Evolutionary conservation across 2,329 filamentous ascomycete genomes (phyloP), one percentile per base, ranked within the genome.

Genomic region (Fusarium foetens): DNA sequence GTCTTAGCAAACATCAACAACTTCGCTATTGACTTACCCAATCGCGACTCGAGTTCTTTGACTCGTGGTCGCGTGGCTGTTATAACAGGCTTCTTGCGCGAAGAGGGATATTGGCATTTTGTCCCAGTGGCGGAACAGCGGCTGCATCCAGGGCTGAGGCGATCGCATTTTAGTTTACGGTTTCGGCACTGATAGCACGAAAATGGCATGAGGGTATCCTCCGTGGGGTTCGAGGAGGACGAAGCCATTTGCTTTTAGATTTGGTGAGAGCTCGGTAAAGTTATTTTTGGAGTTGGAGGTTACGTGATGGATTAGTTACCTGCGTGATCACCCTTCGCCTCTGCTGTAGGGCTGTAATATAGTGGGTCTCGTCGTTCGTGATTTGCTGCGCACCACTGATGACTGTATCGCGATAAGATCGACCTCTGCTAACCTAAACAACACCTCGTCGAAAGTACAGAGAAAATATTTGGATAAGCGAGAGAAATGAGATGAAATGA

Each of bases 141-240:
- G 12, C 66, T 59, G 25, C 79, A 80, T 8, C 36, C 62, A 5
- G 77, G 77, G 36, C 54, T 69, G 1, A 63, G 42, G n/a, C 77
- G 76, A 45, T 80, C 78, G 64, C 78, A 80, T 54, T 75, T 78
- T 19, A 79, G 60, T 55, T 80, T 80, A 36, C 76, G 72, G 23
- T 39, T 57, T 7, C 78, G 74, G 45, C 79, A 80, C 14, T 74
- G 67, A 19, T 64, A 72, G 55, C 79, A 80, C 1, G 77, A 77
- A 21, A 78, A 76, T 4, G 68, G 67, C 70, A 75, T 75, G n/a
- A 51, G 51, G 8, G 49, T 35, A 29, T 57, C 63, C 11, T 70
- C 39, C 2, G 36, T 60, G 0, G 59, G 35, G 2, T 42, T 35
- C 21, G 55, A 42, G 3, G 68, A 58, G 9, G 62, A 58, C 16